A percentile compares a stretch with the other conserved stretches of the same genome.
Evolutionary conservation across 2,329 filamentous ascomycete genomes (phyloP).

Genomic region (Pseudomassariella vexata): DNA sequence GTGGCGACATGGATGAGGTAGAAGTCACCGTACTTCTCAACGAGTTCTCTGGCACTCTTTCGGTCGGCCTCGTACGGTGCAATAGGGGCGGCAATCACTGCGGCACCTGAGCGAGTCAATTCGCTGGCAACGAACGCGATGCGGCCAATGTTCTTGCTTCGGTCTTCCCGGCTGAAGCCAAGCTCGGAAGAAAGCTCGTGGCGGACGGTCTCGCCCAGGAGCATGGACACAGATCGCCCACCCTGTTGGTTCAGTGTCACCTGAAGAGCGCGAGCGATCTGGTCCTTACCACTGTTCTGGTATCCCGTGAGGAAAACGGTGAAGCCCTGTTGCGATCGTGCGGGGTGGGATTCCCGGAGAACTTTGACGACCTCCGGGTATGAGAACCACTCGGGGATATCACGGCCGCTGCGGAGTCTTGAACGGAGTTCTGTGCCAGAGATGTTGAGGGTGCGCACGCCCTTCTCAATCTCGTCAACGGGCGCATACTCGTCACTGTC

Average conservation of each 20-base stretch:
- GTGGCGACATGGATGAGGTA: conserved; percentile 95
- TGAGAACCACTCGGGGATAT: conserved; percentile 99
- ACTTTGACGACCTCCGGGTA: conserved; percentile 98
- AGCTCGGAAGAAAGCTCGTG: conserved; percentile 90
- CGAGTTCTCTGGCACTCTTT: conserved; percentile 70
- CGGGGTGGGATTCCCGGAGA: conserved; percentile 90
- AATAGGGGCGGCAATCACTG: conserved; percentile 94
- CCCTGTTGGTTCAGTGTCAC: conserved; percentile 98
- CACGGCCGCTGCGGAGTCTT: conserved; percentile 82
- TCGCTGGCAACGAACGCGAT: conserved; percentile 96
- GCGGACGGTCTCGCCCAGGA: conserved; percentile 93
- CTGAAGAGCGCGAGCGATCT: conserved; percentile 90
- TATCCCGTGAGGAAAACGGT: conserved; percentile 97
- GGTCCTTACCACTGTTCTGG: conserved; percentile 95
- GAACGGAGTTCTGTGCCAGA: conserved; percentile 86
- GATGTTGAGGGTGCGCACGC: conserved; percentile 81
- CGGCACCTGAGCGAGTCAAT: conserved; percentile 85
- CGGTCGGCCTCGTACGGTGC: conserved; percentile 83
- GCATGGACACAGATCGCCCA: conserved; percentile 86
- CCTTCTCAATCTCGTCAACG: conserved; percentile 79
- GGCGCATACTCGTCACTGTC: conserved; percentile 96
- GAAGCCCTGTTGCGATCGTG: conserved; percentile 89
- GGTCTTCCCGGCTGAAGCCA: conserved; percentile 89
- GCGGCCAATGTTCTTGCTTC: conserved; percentile 89
- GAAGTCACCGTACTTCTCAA: conserved; percentile 86